Percentiles rank a stretch among this genome's conserved stretches.
phyloP scores from a whole-genome alignment of 768 basidiomycete species.

The Leccinum truebloodii region DNA sequence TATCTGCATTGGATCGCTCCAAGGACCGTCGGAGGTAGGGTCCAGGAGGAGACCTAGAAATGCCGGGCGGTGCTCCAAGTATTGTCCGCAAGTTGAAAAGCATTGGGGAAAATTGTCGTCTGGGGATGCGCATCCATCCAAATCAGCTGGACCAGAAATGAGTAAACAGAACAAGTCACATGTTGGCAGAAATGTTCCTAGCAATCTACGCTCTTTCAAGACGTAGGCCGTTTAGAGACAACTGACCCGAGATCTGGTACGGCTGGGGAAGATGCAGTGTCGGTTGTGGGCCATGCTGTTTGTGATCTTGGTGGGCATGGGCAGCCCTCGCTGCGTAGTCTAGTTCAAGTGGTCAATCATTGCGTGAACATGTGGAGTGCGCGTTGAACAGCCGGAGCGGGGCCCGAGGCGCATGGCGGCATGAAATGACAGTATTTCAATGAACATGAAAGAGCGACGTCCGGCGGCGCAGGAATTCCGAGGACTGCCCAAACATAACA shows the following conservation, averaged over 20 bases:
- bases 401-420: slow-evolving; percentile 28
- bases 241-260: slow-evolving; percentile 11
- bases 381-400: slow-evolving; percentile 32
- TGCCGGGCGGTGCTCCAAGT: slow-evolving; percentile 22
- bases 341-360: slow-evolving; percentile 28
- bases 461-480: slow-evolving; percentile 14
- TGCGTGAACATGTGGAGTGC: slow-evolving; percentile 36
- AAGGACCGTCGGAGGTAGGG: slow-evolving; percentile 27
- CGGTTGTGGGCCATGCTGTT: slow-evolving; percentile 18
- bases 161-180: slow-evolving; percentile 2
- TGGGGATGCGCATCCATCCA: neutral
- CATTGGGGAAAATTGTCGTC: neutral
- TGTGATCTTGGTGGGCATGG: slow-evolving; percentile 25
- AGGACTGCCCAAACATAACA: slow-evolving; percentile 3
- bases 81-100: slow-evolving; percentile 13
- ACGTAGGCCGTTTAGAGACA: slow-evolving; percentile 6
- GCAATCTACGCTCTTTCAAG: slow-evolving; percentile 1
- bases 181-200: slow-evolving; percentile 7
- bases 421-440: slow-evolving; percentile 21
- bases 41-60: slow-evolving; percentile 25
- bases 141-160: neutral
- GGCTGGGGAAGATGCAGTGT: slow-evolving; percentile 20
- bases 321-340: slow-evolving; percentile 26
- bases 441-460: slow-evolving; percentile 9
- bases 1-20: slow-evolving; percentile 39